These are phyloP conservation scores for Cucurbita ficifolia DNA, from an alignment of 306 rosid species.

Conservation along the genomic window DNA sequence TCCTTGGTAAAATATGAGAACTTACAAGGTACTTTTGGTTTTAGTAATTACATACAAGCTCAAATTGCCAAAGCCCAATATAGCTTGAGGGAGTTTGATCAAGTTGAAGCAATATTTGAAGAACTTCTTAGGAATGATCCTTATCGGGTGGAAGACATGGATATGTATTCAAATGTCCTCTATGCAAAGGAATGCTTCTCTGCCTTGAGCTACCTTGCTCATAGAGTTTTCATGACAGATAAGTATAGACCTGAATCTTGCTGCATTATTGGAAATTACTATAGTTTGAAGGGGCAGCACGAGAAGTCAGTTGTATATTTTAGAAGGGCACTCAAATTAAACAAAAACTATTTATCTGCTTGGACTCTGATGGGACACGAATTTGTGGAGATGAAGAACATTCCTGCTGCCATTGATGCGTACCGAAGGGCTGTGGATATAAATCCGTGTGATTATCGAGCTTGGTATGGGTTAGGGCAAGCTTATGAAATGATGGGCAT, in stretches of 20 bases:
- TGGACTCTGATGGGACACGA: slow-evolving; percentile 99
- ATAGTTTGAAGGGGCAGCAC: slow-evolving; percentile 92
- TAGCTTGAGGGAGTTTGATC: slow-evolving; percentile 84
- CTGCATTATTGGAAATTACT: slow-evolving; percentile 92
- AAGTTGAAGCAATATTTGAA: slow-evolving; percentile 89
- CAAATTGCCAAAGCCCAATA: slow-evolving; percentile 89
- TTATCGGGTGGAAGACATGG: slow-evolving; percentile 93
- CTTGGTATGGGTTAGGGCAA: slow-evolving; percentile 98
- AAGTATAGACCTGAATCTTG: slow-evolving; percentile 97
- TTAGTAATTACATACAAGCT: slow-evolving; percentile 81
- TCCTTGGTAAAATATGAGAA: slow-evolving; percentile 60
- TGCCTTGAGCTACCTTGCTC: slow-evolving; percentile 91
- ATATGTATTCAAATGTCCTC: slow-evolving; percentile 94
- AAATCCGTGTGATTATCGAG: slow-evolving; percentile 80
- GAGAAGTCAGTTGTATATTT: slow-evolving; percentile 89
- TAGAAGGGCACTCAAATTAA: slow-evolving; percentile 86
- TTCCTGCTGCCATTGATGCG: slow-evolving; percentile 94
- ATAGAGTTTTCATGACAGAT: slow-evolving; percentile 82
- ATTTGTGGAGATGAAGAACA: slow-evolving; percentile 95
- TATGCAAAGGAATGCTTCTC: slow-evolving; percentile 82
- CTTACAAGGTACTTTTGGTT: slow-evolving; percentile 58
- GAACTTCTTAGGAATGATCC: slow-evolving; percentile 89
- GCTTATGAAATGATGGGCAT: slow-evolving; percentile 98
- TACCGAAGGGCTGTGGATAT: slow-evolving; percentile 92
- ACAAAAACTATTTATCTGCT: slow-evolving; percentile 85